A percentile compares a stretch with the other conserved stretches of the same genome.
phyloP scores from a whole-genome alignment of 495 filamentous ascomycete species.

The Venustampulla echinocandica region DNA sequence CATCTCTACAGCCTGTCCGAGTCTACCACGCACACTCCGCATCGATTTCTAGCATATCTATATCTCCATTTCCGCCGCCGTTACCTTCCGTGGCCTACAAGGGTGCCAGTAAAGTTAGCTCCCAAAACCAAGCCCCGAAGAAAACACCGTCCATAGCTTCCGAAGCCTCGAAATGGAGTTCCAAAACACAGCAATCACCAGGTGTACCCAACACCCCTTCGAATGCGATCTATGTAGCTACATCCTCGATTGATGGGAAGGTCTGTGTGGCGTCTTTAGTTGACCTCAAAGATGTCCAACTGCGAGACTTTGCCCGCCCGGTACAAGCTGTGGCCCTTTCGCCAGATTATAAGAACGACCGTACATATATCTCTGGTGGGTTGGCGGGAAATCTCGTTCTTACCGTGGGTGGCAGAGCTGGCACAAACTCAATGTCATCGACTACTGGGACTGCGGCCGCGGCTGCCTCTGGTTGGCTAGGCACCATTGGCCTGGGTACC shows the following conservation, averaged over 20 bases:
- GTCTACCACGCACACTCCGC: constrained; percentile 88
- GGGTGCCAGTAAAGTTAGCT: constrained; percentile 32
- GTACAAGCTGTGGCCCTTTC: constrained; percentile 85
- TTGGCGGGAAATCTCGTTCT: constrained; percentile 81
- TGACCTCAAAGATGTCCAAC: constrained; percentile 63
- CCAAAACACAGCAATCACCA: constrained; percentile 38
- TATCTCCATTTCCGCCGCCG: constrained; percentile 82
- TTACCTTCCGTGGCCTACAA: constrained; percentile 51
- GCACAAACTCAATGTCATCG: constrained; percentile 69
- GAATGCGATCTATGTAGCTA: constrained; percentile 84
- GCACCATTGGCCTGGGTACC: constrained; percentile 67
- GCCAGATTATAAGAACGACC: constrained; percentile 83
- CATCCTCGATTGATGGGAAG: constrained; percentile 91
- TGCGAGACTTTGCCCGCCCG: constrained; percentile 89
- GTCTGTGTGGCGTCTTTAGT: constrained; percentile 80
- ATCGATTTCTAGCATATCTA: constrained; percentile 78
- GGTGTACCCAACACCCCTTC: constrained; percentile 60
- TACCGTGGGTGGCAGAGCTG: constrained; percentile 71
- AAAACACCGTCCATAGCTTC: constrained; percentile 38
- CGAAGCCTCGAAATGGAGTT: constrained; percentile 39
- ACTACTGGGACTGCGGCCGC: constrained; percentile 72
- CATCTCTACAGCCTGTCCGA: constrained; percentile 66
- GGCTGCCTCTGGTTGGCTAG: constrained; percentile 84
- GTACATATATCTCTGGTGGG: constrained; percentile 82
- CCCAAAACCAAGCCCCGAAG: constrained; percentile 38